These are phyloP conservation scores for Apiospora aurea DNA, from an alignment of 2,329 filamentous ascomycete genomes.

Conservation along the genomic window DNA sequence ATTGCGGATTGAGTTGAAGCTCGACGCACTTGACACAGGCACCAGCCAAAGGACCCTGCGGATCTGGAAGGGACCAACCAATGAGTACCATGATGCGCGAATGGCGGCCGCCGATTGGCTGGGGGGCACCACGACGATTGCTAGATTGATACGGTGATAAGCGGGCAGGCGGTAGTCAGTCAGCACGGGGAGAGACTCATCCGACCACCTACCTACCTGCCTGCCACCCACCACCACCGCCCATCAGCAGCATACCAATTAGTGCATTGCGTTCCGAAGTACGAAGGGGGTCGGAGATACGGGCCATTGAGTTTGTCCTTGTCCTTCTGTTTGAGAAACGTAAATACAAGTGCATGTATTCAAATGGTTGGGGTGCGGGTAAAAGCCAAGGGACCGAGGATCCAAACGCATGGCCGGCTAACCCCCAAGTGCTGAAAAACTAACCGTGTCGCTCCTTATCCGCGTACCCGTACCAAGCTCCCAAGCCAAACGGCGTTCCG, in stretches of 20 bases:
- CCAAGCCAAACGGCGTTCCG: constrained; percentile 17
- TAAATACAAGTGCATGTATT: neutral
- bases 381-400: neutral
- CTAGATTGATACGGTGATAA: neutral
- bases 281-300: neutral
- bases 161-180: neutral
- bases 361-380: constrained; percentile 1
- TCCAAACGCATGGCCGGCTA: neutral
- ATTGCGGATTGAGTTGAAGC: neutral
- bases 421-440: neutral
- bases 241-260: neutral
- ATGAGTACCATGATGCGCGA: neutral
- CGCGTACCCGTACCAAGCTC: constrained; percentile 16
- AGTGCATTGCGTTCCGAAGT: neutral
- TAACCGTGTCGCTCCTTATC: neutral
- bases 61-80: constrained; percentile 18
- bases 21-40: constrained; percentile 15
- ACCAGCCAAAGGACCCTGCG: constrained; percentile 18
- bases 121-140: neutral
- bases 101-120: neutral
- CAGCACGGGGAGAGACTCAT: neutral
- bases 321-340: neutral
- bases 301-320: neutral
- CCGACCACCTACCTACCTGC: neutral
- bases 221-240: neutral